Evolutionary conservation across 23 red algal genomes (phyloP), one percentile per base, ranked within the genome.

Genomic region (Gracilaria caudata): DNA sequence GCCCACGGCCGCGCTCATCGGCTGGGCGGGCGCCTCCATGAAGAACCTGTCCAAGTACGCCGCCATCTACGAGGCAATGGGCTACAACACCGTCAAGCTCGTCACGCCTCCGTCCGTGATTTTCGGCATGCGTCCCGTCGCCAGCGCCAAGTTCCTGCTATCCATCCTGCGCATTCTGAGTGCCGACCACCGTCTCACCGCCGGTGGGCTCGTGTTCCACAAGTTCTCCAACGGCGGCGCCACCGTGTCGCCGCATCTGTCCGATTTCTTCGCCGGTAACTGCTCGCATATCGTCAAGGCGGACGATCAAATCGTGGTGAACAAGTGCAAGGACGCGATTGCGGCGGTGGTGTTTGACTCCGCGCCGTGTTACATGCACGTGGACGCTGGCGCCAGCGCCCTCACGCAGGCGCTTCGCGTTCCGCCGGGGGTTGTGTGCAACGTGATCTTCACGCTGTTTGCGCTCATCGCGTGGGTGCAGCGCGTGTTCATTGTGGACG

Each of bases 161-260:
- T 89, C 85, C 39, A 35, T 79, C 26, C 74, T 89, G 40, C 85
- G 85, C 54, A 89, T 89, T 30, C 64, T 79, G 0, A 23, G 73
- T 37, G 72, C 72, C 24, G 85, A 89, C 29, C 34, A 47, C 2
- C 73, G 56, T 34, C 72, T 89, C 49, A 78, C 46, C 51, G 68
- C 37, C 11, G 85, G 85, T 30, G 85, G 85, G 3, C 16, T 89
- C 37, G 85, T 89, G 2, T 51, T 89, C 60, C 64, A 74, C 63
- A 89, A 75, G 84, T 78, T 89, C 39, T 89, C 71, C 71, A 89
- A 89, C 68, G 85, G 0, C 13, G 84, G 85, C 24, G 85, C 73
- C 28, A 78, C 72, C 13, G n/a, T 38, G 19, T 68, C 85, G 14
- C 85, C 85, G 56, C 72, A 89, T 68, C 45, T 89, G 47, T 89